A percentile compares a stretch with the other conserved stretches of the same genome.
These are phyloP conservation scores for Penicillium angulare DNA, from an alignment of 495 filamentous ascomycete genomes.

Conservation along the genomic window DNA sequence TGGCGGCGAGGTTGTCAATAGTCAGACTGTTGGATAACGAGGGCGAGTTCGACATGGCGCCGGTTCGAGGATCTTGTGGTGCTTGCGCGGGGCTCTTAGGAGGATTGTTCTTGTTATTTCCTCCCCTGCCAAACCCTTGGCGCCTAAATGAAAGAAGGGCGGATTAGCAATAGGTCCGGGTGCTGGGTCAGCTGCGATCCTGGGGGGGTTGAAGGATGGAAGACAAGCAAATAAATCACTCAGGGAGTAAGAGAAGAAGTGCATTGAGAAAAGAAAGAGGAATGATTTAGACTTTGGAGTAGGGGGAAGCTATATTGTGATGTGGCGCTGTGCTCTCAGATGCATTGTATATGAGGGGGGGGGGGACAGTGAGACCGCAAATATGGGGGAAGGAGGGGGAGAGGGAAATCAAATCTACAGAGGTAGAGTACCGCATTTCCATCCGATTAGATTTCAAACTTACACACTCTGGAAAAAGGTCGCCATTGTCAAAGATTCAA, in stretches of 20 bases:
- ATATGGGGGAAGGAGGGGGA: neutral
- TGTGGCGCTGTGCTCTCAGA: neutral
- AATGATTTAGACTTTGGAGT: slow-evolving; percentile 6
- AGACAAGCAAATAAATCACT: slow-evolving; percentile 11
- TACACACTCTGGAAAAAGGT: slow-evolving; percentile 80
- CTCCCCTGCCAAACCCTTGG: slow-evolving; percentile 52
- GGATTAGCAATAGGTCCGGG: slow-evolving; percentile 36
- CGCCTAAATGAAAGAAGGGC: slow-evolving; percentile 36
- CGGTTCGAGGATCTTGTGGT: slow-evolving; percentile 43
- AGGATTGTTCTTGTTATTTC: slow-evolving; percentile 53
- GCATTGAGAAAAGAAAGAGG: neutral
- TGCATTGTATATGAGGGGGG: slow-evolving; percentile 9
- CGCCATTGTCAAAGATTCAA: slow-evolving; percentile 53
- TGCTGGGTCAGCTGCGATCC: neutral
- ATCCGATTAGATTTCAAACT: slow-evolving; percentile 31
- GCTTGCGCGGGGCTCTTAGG: slow-evolving; percentile 48
- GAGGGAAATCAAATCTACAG: too few relatives aligned
- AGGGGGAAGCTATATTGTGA: neutral
- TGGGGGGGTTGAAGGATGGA: neutral
- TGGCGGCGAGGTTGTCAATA: slow-evolving; percentile 48
- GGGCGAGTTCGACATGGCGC: slow-evolving; percentile 57
- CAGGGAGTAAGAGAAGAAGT: slow-evolving; percentile 13
- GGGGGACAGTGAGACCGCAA: neutral
- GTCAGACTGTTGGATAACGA: slow-evolving; percentile 52
- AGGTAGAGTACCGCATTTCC: neutral